Conservation (phyloP, 352 stramenopile genomes). For the Globisporangium uncinulatum region DNA sequence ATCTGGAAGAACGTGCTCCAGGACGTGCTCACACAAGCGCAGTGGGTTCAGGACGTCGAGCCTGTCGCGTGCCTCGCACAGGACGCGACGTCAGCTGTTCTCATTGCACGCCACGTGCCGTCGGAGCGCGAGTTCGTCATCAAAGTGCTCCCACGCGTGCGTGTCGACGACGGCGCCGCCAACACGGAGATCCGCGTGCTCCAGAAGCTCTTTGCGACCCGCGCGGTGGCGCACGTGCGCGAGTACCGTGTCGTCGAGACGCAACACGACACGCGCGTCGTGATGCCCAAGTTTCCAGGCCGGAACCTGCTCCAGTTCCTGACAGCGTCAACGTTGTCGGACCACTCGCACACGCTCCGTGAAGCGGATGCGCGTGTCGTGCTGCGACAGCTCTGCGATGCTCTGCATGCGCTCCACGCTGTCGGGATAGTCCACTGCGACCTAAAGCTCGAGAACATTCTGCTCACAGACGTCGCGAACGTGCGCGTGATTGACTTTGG, state of each 20-base stretch:
- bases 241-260: conserved; percentile 56
- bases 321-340: conserved; percentile 8
- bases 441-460: conserved; percentile 97
- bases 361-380: conserved; percentile 45
- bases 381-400: conserved; percentile 37
- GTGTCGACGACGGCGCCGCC: conserved; percentile 13
- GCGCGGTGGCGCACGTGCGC: conserved; percentile 19
- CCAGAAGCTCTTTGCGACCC: conserved; percentile 22
- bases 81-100: conserved; percentile 11
- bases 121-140: conserved; percentile 32
- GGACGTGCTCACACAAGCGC: conserved; percentile 29
- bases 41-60: conserved; percentile 27
- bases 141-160: conserved; percentile 26
- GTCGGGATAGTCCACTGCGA: conserved; percentile 95
- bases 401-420: conserved; percentile 90
- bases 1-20: conserved; percentile 44
- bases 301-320: conserved; percentile 41
- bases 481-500: conserved; percentile 59
- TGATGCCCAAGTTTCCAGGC: conserved; percentile 52
- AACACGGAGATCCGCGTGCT: conserved; percentile 39
- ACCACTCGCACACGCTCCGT: conserved; percentile 12
- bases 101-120: conserved; percentile 9
- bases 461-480: conserved; percentile 37
- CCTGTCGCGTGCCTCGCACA: conserved; percentile 15
- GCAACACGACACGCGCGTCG: conserved; percentile 27